These are phyloP conservation scores for Endocarpon pusillum DNA, from an alignment of 495 filamentous ascomycete species.

Conservation along the genomic window DNA sequence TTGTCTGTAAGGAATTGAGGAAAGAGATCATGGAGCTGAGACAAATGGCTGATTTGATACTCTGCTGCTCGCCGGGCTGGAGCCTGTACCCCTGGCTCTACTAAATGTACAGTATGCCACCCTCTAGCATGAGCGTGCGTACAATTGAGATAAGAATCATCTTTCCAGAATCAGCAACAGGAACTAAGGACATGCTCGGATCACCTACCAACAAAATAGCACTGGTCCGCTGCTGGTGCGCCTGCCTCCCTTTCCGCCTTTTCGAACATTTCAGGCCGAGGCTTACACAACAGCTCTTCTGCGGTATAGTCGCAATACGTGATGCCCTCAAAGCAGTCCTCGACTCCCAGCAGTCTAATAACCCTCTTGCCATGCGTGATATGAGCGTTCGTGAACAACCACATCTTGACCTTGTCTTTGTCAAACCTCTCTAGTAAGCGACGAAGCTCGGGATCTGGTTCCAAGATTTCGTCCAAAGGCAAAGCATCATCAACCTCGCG, in stretches of 20 bases:
- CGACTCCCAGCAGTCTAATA: slow-evolving; percentile 59
- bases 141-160: slow-evolving; percentile 69
- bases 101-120: slow-evolving; percentile 67
- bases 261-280: slow-evolving; percentile 62
- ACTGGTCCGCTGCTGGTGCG: slow-evolving; percentile 37
- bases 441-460: slow-evolving; percentile 55
- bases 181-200: neutral
- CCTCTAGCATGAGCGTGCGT: slow-evolving; percentile 52
- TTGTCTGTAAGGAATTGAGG: slow-evolving; percentile 52
- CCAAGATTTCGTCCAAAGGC: slow-evolving; percentile 70
- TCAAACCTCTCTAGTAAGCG: slow-evolving; percentile 66
- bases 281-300: slow-evolving; percentile 64
- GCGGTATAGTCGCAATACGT: slow-evolving; percentile 78
- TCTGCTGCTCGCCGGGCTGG: slow-evolving; percentile 44
- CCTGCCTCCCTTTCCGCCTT: slow-evolving; percentile 56
- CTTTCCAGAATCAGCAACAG: slow-evolving; percentile 21
- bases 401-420: slow-evolving; percentile 59
- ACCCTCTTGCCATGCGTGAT: slow-evolving; percentile 74
- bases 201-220: slow-evolving; percentile 75
- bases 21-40: slow-evolving; percentile 55
- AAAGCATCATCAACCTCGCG: slow-evolving; percentile 85
- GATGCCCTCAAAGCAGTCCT: slow-evolving; percentile 81
- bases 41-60: slow-evolving; percentile 50
- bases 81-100: slow-evolving; percentile 46
- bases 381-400: slow-evolving; percentile 96